Evolutionary conservation across 2,329 filamentous ascomycete species (phyloP).

Genomic region (Xylariaceae sp.): DNA sequence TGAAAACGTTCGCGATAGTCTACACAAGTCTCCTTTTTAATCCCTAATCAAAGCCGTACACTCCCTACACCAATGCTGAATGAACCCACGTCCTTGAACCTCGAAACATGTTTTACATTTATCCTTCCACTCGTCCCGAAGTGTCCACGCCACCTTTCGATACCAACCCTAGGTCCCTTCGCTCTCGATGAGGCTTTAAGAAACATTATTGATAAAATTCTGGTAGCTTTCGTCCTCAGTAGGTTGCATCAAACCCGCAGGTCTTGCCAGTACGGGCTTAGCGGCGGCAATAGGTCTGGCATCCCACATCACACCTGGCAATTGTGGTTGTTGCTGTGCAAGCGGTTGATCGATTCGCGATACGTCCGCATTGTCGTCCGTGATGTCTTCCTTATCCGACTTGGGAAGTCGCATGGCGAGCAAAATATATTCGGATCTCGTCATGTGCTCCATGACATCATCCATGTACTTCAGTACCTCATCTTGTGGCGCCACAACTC

Average conservation of each 20-base stretch:
- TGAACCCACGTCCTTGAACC: too few species aligned
- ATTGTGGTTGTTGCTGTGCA: constrained; percentile 16
- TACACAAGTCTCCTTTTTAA: too few species aligned
- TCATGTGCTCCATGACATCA: constrained; percentile 66
- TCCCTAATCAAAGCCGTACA: too few species aligned
- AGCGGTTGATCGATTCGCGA: constrained; percentile 21
- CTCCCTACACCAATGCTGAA: too few species aligned
- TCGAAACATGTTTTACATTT: too few species aligned
- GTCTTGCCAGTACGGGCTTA: constrained; percentile 13
- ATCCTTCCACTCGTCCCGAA: too few species aligned
- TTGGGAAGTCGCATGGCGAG: constrained; percentile 63
- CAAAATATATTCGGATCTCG: constrained; percentile 62
- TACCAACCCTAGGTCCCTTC: too few species aligned
- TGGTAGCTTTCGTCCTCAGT: constrained; percentile 45
- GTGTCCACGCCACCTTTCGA: too few species aligned
- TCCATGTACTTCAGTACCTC: constrained; percentile 66
- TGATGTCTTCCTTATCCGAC: constrained; percentile 33
- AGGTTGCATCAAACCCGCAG: constrained; percentile 27
- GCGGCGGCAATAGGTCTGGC: constrained; percentile 21
- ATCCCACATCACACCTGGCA: constrained; percentile 33
- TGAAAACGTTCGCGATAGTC: too few species aligned
- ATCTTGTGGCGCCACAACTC: constrained; percentile 59
- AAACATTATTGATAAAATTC: constrained; percentile 38
- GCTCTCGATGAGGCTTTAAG: too few species aligned
- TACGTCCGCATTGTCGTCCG: constrained; percentile 27